Conservation (phyloP, 306 rosid genomes). For the Echinosophora koreensis region DNA sequence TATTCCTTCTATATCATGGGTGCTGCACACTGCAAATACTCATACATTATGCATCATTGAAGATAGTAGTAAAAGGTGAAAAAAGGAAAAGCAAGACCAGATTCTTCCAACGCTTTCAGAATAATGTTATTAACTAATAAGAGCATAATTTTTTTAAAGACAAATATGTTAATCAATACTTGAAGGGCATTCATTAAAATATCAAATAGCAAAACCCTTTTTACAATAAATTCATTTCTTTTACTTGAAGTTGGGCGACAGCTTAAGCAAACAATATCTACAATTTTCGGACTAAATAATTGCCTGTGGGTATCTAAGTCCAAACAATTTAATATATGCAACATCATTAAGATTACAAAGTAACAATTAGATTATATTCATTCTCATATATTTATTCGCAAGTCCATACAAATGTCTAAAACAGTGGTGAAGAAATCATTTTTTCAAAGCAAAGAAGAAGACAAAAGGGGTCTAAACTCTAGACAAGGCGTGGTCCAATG, state of each 20-base stretch:
- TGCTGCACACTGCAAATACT: neutral
- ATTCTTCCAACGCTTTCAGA: neutral
- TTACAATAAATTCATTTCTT: neutral
- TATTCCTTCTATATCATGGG: neutral
- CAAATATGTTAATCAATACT: no score
- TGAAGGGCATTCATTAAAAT: no score
- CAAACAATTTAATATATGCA: neutral
- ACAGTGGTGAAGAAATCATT: no score
- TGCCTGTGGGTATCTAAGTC: neutral
- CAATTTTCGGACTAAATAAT: slow-evolving; percentile 6
- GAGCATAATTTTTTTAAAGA: no score
- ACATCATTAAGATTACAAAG: neutral
- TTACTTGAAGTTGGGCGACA: neutral
- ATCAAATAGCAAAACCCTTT: neutral
- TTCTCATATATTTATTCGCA: no score
- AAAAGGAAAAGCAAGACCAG: slow-evolving; percentile 1
- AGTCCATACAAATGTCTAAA: no score
- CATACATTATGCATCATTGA: neutral
- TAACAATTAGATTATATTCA: no score
- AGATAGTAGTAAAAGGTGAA: neutral
- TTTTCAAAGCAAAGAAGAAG: no score
- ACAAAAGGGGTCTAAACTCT: no score
- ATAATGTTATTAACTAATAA: no score
- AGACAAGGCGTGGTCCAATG: no score
- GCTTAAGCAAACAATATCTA: neutral